Evolutionary conservation across 805 yeast genomes (phyloP), one percentile per base, ranked within the genome.

Genomic region (Yarrowia sp.): DNA sequence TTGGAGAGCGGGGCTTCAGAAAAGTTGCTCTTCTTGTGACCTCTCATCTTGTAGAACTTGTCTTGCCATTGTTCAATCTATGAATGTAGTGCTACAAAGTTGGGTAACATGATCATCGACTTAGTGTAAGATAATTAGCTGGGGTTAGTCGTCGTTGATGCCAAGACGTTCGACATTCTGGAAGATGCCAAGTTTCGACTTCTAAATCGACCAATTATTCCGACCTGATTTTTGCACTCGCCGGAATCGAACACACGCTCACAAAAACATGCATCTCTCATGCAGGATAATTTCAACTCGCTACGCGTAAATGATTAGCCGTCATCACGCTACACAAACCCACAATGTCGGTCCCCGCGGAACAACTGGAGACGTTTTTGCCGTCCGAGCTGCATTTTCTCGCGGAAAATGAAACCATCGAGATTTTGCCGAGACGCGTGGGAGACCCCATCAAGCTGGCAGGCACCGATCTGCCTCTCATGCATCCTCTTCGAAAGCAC

Each of bases 321-420:
- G 42, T 36, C 56, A 7, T 19, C 36, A 15, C 15, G 20, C 56
- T 40, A 50, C 42, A 14, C 34, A 34, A 36, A 36, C n/a, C n/a
- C 4, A 38, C 14, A 38, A 90, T 90, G 96, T 84, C 92, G 6
- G 79, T 90, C 36, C 92, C 94, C 3, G 74, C 76, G 6, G 77
- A 81, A 42, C 79, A 85, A 34, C 84, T 83, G 69, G 79, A 80
- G 69, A 85, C 87, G 15, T 85, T 92, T 65, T 79, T 88, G 43
- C 92, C 97, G 0, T 81, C 87, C 17, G 98, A 94, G 75, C 81
- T 93, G 50, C 90, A 87, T 71, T 95, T 91, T 73, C 79, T 92
- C 34, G 95, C 96, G 1, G 98, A 95, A 74, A 91, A 90, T 75
- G 92, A 89, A 68, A 77, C 76, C 3, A 83, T 92, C 9, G 83